These are phyloP conservation scores for Ilyonectria destructans DNA, from an alignment of 2,329 filamentous ascomycete species.

Conservation along the genomic window DNA sequence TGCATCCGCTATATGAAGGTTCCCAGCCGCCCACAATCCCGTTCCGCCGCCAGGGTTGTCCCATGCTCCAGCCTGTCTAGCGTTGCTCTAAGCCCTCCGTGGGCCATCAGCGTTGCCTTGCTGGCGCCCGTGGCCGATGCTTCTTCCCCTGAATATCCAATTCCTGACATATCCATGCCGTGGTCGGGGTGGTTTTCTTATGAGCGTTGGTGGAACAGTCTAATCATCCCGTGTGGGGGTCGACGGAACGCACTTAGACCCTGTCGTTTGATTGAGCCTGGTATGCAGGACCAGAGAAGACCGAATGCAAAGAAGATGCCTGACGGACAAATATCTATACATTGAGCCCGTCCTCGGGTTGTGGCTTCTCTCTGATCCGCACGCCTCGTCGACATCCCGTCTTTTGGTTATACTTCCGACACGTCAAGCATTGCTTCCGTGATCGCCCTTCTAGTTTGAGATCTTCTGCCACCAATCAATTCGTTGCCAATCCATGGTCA, in stretches of 20 bases:
- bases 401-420: conserved; percentile 7
- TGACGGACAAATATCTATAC: conserved; percentile 17
- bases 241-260: background rate
- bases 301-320: background rate
- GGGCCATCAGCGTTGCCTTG: background rate
- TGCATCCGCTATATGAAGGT: background rate
- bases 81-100: background rate
- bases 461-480: background rate
- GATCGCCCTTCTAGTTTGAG: background rate
- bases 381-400: background rate
- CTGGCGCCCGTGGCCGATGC: background rate
- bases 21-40: background rate
- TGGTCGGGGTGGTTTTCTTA: background rate
- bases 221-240: conserved; percentile 1
- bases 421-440: conserved; percentile 8
- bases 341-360: conserved; percentile 6
- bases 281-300: background rate
- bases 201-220: background rate
- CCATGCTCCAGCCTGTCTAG: background rate
- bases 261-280: background rate
- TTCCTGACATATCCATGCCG: background rate
- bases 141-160: background rate
- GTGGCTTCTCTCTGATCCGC: conserved; percentile 14
- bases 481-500: background rate
- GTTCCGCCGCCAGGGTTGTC: background rate